phyloP scores from a whole-genome alignment of 345 rosid genomes.

The Linum tenue region DNA sequence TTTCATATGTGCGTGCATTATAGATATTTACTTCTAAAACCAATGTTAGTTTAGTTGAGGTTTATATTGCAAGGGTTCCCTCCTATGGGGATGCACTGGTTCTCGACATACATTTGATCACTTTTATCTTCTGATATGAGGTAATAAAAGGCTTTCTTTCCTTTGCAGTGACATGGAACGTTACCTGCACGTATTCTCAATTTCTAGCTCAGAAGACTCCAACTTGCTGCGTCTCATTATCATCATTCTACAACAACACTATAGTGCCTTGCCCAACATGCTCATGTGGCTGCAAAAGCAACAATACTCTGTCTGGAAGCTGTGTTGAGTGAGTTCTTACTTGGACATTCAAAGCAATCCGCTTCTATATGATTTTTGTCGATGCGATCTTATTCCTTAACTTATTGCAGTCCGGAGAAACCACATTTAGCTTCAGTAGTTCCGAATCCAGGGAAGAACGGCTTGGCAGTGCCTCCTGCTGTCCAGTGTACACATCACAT shows the following conservation, averaged over 20 bases:
- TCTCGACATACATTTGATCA: background rate
- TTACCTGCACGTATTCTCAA: constrained; percentile 81
- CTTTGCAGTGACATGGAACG: constrained; percentile 86
- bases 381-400: background rate
- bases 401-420: constrained; percentile 39
- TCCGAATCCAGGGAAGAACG: constrained; percentile 33
- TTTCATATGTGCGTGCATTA: background rate
- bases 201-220: constrained; percentile 65
- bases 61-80: background rate
- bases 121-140: background rate
- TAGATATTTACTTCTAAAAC: background rate
- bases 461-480: constrained; percentile 43
- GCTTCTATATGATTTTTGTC: background rate
- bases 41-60: background rate
- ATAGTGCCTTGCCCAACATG: constrained; percentile 72
- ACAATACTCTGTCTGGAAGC: constrained; percentile 31
- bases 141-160: background rate
- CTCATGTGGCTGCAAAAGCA: constrained; percentile 77
- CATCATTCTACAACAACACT: constrained; percentile 70
- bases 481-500: constrained; percentile 75
- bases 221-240: constrained; percentile 83
- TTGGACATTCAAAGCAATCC: constrained; percentile 1
- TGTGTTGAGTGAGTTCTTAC: constrained; percentile 62
- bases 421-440: constrained; percentile 60
- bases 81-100: background rate